A percentile compares a stretch with the other conserved stretches of the same genome.
phyloP scores from a whole-genome alignment of 2,329 filamentous ascomycete genomes.

The Pseudofabraea citricarpa region DNA sequence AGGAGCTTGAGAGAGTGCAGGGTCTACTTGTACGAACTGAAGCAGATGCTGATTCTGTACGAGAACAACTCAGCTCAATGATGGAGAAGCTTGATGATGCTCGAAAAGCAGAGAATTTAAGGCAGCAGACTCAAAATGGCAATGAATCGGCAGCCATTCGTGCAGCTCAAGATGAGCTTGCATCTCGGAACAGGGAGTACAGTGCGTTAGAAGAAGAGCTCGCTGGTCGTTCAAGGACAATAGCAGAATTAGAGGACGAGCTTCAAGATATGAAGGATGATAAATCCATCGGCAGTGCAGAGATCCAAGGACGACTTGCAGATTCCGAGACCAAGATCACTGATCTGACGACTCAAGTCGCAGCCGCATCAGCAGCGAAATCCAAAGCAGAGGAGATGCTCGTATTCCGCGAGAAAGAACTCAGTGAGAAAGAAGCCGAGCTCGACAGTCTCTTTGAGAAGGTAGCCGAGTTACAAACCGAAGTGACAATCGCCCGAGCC shows the following conservation, averaged over 20 bases:
- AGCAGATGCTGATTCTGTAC: constrained; percentile 25
- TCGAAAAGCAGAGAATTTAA: constrained; percentile 16
- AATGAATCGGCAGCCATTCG: constrained; percentile 17
- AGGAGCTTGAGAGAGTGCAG: constrained; percentile 45
- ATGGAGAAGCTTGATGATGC: constrained; percentile 30
- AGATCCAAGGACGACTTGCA: constrained; percentile 22
- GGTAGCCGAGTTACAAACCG: constrained; percentile 61
- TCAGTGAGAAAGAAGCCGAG: constrained; percentile 40
- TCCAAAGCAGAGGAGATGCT: constrained; percentile 10
- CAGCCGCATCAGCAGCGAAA: constrained; percentile 17
- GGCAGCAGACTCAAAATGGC: constrained; percentile 15
- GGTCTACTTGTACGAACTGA: constrained; percentile 28
- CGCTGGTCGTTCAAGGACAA: constrained; percentile 23
- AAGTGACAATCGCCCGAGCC: constrained; percentile 85
- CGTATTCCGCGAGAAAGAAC: constrained; percentile 12
- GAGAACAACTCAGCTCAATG: constrained; percentile 25
- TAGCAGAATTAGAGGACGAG: constrained; percentile 26
- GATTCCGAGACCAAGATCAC: constrained; percentile 22
- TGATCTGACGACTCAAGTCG: constrained; percentile 18
- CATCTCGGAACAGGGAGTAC: constrained; percentile 3
- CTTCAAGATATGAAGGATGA: constrained; percentile 25
- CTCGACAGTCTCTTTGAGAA: constrained; percentile 54
- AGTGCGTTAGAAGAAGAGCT: constrained; percentile 18
- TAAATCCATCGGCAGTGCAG: constrained; percentile 20
- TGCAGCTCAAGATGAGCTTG: constrained; percentile 5